These are phyloP conservation scores for Fusarium sulawesiense DNA, from an alignment of 2,329 filamentous ascomycete genomes.

Conservation along the genomic window DNA sequence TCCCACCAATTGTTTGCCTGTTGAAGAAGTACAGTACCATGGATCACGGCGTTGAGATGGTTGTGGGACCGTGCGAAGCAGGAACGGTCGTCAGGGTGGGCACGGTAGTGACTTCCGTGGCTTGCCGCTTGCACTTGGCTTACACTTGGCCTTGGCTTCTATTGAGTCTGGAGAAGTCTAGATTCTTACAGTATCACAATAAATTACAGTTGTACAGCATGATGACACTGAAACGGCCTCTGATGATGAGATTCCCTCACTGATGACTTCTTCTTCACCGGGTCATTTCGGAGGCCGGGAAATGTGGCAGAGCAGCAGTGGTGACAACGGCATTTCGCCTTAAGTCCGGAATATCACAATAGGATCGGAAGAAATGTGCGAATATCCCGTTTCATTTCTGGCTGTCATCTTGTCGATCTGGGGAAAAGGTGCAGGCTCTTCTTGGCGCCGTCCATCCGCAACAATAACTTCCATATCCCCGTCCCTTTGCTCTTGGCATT, in stretches of 20 bases:
- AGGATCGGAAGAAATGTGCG: slow-evolving; percentile 5
- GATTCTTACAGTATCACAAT: neutral
- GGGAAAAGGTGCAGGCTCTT: slow-evolving; percentile 16
- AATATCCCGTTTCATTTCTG: slow-evolving; percentile 14
- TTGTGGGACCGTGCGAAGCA: slow-evolving; percentile 30
- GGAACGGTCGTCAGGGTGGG: slow-evolving; percentile 36
- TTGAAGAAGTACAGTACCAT: slow-evolving; percentile 7
- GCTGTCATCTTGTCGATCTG: slow-evolving; percentile 22
- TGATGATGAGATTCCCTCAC: too few species aligned
- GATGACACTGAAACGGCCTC: neutral
- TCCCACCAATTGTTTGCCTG: neutral
- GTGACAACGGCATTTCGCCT: slow-evolving; percentile 18
- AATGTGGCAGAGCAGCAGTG: slow-evolving; percentile 5
- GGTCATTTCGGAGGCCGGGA: slow-evolving; percentile 34
- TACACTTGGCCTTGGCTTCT: neutral
- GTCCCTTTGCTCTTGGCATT: neutral
- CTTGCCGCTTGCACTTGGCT: slow-evolving; percentile 10
- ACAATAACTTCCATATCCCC: neutral
- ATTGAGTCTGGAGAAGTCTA: neutral
- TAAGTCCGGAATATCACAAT: slow-evolving; percentile 22
- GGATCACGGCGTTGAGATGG: slow-evolving; percentile 27
- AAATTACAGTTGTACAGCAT: neutral
- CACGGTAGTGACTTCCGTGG: slow-evolving; percentile 30
- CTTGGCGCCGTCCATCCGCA: slow-evolving; percentile 17
- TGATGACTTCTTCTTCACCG: neutral